Percentiles rank a stretch among this genome's conserved stretches.
phyloP scores from a whole-genome alignment of 768 basidiomycete species.

The Mycena indigotica region DNA sequence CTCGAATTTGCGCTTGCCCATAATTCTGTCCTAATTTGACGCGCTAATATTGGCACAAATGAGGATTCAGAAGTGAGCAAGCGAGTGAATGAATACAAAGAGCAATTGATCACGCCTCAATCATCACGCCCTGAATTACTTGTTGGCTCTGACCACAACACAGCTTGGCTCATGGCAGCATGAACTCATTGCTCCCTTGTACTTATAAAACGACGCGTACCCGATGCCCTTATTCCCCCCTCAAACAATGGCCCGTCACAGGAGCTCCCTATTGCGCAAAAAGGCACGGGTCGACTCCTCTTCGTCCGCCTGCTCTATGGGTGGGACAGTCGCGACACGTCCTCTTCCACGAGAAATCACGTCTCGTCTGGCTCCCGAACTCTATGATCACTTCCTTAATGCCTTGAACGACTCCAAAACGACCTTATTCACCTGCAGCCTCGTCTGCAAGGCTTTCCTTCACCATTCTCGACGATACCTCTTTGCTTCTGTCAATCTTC shows the following conservation, averaged over 20 bases:
- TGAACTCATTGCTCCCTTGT: no score
- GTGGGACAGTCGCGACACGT: conserved; percentile 8
- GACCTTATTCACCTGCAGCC: conserved; percentile 33
- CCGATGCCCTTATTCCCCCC: conserved; percentile 13
- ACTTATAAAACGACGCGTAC: conserved; percentile 13
- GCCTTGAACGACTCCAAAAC: conserved; percentile 30
- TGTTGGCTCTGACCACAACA: background rate
- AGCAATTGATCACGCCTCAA: background rate
- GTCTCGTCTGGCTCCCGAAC: conserved; percentile 34
- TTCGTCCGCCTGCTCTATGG: conserved; percentile 25
- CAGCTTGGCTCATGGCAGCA: no score
- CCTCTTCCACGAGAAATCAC: conserved; percentile 25
- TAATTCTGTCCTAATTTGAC: conserved; percentile 3
- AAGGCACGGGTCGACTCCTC: conserved; percentile 14
- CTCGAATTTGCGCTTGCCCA: conserved; percentile 19
- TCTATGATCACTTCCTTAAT: conserved; percentile 34
- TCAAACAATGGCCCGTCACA: conserved; percentile 20
- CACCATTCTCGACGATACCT: conserved; percentile 35
- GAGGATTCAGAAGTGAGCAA: no score
- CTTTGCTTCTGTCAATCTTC: conserved; percentile 34
- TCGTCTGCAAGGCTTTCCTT: conserved; percentile 37
- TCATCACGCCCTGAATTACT: background rate
- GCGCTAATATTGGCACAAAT: no score
- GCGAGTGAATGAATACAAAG: no score
- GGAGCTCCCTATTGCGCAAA: conserved; percentile 13